Conservation (phyloP, 805 yeast genomes). For the Yamadazyma insecticola region DNA sequence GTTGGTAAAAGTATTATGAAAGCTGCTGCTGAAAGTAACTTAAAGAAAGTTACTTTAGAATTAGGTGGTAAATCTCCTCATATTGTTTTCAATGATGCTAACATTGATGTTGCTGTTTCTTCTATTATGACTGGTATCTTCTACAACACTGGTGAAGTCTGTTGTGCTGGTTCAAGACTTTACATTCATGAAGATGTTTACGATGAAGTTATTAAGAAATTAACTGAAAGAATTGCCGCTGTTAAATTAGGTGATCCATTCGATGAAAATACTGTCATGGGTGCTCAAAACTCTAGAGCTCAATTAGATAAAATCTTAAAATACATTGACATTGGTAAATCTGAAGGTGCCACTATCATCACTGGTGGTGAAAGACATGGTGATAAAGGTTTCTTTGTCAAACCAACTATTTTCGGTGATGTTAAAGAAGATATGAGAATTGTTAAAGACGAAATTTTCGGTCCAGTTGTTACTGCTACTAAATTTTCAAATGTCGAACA, state of each 20-base stretch:
- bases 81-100: constrained; percentile 82
- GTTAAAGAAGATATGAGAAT: constrained; percentile 70
- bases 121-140: constrained; percentile 79
- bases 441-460: constrained; percentile 88
- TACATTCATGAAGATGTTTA: constrained; percentile 83
- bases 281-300: constrained; percentile 82
- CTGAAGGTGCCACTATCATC: constrained; percentile 79
- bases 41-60: constrained; percentile 90
- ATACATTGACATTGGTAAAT: constrained; percentile 71
- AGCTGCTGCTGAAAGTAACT: constrained; percentile 70
- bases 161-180: constrained; percentile 92
- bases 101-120: constrained; percentile 69
- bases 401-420: constrained; percentile 84
- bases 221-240: constrained; percentile 52
- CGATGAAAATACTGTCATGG: constrained; percentile 73
- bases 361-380: constrained; percentile 81
- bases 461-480: constrained; percentile 84
- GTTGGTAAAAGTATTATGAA: constrained; percentile 82
- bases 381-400: constrained; percentile 63
- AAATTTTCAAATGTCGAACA: constrained; percentile 83
- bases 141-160: constrained; percentile 93
- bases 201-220: constrained; percentile 65
- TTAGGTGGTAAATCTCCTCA: constrained; percentile 97
- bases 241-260: constrained; percentile 82
- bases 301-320: constrained; percentile 76